Conservation (phyloP, 208 protist species). For the Leishmania major region DNA sequence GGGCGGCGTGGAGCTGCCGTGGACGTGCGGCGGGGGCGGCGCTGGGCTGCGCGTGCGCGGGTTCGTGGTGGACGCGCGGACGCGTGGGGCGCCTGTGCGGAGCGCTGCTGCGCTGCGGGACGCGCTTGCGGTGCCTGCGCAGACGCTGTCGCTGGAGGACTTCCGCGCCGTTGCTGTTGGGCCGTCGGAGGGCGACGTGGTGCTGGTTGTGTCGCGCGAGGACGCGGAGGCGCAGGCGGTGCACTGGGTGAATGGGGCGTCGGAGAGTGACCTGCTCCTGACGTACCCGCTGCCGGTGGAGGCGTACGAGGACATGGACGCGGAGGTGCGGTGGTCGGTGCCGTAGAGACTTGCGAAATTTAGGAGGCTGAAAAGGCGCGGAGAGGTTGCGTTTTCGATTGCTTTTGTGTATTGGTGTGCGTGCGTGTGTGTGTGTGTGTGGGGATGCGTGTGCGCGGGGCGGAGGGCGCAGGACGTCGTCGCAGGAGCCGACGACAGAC, state of each 20-base stretch:
- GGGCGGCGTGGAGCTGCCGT: constrained; percentile 19
- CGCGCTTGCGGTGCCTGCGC: constrained; percentile 41
- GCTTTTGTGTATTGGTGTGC: too few relatives aligned
- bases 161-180: constrained; percentile 36
- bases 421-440: not conserved
- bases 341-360: not conserved
- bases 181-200: constrained; percentile 20
- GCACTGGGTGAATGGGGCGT: constrained; percentile 52
- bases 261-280: constrained; percentile 53
- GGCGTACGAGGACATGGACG: constrained; percentile 45
- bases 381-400: not conserved
- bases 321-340: constrained; percentile 26
- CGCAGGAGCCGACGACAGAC: not conserved
- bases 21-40: constrained; percentile 15
- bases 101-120: not conserved
- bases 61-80: constrained; percentile 37
- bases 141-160: constrained; percentile 67
- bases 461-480: not conserved
- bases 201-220: constrained; percentile 36
- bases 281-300: constrained; percentile 45
- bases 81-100: constrained; percentile 9
- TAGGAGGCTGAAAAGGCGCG: not conserved
- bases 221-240: constrained; percentile 39
- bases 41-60: constrained; percentile 32
- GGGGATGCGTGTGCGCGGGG: not conserved